phyloP scores from a whole-genome alignment of 257 asterid species.

The Solanum pinnatisectum region DNA sequence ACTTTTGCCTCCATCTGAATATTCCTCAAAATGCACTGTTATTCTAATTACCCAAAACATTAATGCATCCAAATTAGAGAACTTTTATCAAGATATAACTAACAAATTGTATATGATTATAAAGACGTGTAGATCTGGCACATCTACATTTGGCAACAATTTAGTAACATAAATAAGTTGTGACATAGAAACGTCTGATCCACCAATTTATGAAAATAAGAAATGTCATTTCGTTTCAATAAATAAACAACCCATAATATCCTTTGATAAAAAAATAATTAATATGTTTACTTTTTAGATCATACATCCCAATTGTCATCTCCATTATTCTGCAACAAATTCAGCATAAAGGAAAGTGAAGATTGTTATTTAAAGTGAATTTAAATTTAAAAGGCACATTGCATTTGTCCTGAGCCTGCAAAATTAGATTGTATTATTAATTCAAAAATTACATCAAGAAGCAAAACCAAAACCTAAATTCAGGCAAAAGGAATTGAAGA shows the following conservation, averaged over 20 bases:
- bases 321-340: not conserved
- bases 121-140: not conserved
- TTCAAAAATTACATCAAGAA: not conserved
- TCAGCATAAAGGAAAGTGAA: not conserved
- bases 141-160: not conserved
- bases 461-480: not conserved
- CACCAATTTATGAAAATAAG: not conserved
- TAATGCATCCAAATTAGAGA: not conserved
- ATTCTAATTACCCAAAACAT: not conserved
- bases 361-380: not conserved
- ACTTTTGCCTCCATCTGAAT: not conserved
- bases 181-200: not conserved
- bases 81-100: not conserved
- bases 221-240: not conserved
- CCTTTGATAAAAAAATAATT: not conserved
- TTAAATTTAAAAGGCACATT: not conserved
- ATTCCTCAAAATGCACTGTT: not conserved
- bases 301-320: not conserved
- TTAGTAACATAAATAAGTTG: not conserved
- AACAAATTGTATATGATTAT: not conserved
- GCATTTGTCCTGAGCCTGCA: not conserved
- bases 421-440: not conserved
- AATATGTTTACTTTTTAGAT: not conserved
- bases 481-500: not conserved
- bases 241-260: not conserved